Conservation (phyloP, 768 basidiomycete species). For the Mycena albidolilacea region DNA sequence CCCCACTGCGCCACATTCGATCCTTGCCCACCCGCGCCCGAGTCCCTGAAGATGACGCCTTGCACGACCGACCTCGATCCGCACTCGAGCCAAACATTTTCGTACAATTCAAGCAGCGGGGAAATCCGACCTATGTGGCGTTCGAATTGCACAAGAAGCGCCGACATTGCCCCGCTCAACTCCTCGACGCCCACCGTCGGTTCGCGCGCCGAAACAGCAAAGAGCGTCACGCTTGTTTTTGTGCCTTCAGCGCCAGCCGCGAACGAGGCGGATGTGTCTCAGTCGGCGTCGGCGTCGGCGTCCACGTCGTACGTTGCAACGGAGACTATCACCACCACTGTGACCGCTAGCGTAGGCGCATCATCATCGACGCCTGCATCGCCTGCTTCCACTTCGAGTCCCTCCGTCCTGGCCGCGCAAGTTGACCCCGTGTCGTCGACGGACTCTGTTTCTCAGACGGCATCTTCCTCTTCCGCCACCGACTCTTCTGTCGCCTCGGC, state of each 20-base stretch:
- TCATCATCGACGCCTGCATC: constrained; percentile 16
- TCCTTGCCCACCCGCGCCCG: constrained; percentile 61
- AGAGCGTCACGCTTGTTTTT: constrained; percentile 71
- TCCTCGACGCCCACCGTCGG: constrained; percentile 6
- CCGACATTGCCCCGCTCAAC: constrained; percentile 5
- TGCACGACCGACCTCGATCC: constrained; percentile 50
- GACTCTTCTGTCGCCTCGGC: constrained; percentile 40
- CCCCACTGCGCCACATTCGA: constrained; percentile 76
- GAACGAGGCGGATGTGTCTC: constrained; percentile 36
- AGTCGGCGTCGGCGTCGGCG: constrained; percentile 44
- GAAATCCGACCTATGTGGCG: constrained; percentile 69
- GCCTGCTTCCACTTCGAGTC: constrained; percentile 31
- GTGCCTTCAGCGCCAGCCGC: constrained; percentile 46
- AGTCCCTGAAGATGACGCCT: constrained; percentile 64
- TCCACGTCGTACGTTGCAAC: constrained; percentile 39
- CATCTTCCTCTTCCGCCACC: constrained; percentile 26
- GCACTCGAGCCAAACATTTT: constrained; percentile 71
- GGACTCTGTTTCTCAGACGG: constrained; percentile 8
- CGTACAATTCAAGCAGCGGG: constrained; percentile 64
- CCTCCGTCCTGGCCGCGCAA: constrained; percentile 41
- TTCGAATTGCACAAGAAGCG: not conserved
- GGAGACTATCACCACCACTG: constrained; percentile 41
- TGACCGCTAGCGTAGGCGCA: constrained; percentile 40
- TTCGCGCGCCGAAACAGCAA: constrained; percentile 39
- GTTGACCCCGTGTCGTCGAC: constrained; percentile 38